Evolutionary conservation across 2,329 filamentous ascomycete genomes (phyloP).

Genomic region (Penicillium sclerotiorum): DNA sequence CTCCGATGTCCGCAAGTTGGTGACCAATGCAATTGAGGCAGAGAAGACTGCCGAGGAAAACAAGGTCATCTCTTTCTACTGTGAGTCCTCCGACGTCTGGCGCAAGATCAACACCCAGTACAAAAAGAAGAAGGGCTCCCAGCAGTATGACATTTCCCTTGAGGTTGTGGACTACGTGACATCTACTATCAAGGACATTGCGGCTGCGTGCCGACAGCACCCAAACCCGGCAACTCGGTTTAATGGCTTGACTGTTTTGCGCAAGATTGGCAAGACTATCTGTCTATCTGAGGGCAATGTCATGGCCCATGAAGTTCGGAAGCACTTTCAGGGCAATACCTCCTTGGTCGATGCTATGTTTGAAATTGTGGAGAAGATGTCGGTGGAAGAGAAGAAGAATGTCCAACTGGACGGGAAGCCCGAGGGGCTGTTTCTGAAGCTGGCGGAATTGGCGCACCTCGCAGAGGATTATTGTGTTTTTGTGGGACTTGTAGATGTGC

Average conservation of each 20-base stretch:
- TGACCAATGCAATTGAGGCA: background rate
- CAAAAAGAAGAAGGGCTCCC: background rate
- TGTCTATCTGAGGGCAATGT: slow-evolving; percentile 6
- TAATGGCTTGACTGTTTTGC: slow-evolving; percentile 20
- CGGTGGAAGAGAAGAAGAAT: slow-evolving; percentile 2
- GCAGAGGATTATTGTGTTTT: slow-evolving; percentile 1
- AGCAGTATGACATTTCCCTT: slow-evolving; percentile 9
- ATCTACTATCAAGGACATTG: slow-evolving; percentile 3
- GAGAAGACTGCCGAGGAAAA: background rate
- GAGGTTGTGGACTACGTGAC: slow-evolving; percentile 6
- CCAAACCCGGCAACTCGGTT: slow-evolving; percentile 9
- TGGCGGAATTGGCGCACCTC: slow-evolving; percentile 14
- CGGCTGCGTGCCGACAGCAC: slow-evolving; percentile 5
- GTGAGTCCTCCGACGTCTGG: slow-evolving; percentile 9
- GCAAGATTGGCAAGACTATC: slow-evolving; percentile 25
- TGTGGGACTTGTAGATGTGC: no score
- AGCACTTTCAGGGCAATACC: slow-evolving; percentile 7
- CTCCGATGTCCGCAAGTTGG: background rate
- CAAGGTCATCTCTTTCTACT: background rate
- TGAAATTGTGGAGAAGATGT: slow-evolving; percentile 14
- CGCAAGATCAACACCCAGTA: slow-evolving; percentile 15
- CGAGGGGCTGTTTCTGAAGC: slow-evolving; percentile 5
- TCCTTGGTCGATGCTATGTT: slow-evolving; percentile 17
- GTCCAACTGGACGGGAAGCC: background rate
- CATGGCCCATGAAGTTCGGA: slow-evolving; percentile 17